Base-by-base conservation (phyloP, 805 yeast species). In the Priceomyces fermenticarens region DNA sequence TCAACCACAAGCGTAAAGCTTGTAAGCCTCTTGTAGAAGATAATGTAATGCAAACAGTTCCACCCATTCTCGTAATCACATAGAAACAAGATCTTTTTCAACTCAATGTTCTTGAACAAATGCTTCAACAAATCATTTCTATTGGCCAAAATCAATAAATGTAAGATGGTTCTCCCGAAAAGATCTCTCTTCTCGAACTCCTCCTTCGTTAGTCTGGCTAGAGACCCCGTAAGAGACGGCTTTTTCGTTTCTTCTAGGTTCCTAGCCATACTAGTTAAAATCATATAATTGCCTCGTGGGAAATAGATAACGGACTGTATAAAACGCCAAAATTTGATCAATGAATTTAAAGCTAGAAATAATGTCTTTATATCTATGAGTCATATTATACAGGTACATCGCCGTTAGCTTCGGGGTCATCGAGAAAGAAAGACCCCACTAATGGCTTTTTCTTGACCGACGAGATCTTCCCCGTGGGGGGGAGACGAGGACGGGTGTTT, bases 401-500 rank as follows among this genome's bases (percentile, higher is more conserved):
- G 31, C 14, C 31, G 6, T 29, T 13, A 13, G 15, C 54, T n/a
- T 40, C 47, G 12, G 38, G 47, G 5, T 62, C 67, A n/a, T 67
- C 70, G 10, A 84, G 56, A 49, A 83, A 75, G 53, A 76, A 85
- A 0, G 85, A 71, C 32, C 60, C 70, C 0, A 77, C 67, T 4
- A 80, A 62, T 10, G 75, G 55, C 51, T 78, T 83, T 65, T 83
- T 88, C 63, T 88, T 88, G 4, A 78, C 63, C 0, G 78, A 75
- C 3, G 85, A 63, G 29, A 90, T 85, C 60, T 85, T 88, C 29
- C 97, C 97, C 25, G 88, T 85, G 5, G 97, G 96, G 10, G 97
- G 96, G 38, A 93, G 67, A 53, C 89, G 83, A 1, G 96, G 84
- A 49, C 90, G 73, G 23, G 75, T 73, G 46, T 82, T 81, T 42